phyloP scores from a whole-genome alignment of 2,329 filamentous ascomycete genomes.

The Chaetoscypha palmicola region DNA sequence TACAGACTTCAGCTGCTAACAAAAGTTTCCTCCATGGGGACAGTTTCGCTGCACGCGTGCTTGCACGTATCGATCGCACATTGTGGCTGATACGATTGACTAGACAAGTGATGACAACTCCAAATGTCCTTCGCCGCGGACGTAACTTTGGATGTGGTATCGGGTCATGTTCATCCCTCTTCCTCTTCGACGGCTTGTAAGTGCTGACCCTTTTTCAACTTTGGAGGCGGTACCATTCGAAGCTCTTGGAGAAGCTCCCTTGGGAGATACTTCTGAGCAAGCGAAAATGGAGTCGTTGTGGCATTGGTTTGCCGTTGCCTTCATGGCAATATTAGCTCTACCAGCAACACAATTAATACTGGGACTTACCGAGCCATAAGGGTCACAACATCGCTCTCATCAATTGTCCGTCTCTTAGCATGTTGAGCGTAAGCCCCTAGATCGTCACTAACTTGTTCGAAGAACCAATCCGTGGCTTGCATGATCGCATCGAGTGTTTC shows the following conservation, averaged over 20 bases:
- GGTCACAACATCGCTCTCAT: constrained; percentile 74
- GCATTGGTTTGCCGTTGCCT: constrained; percentile 72
- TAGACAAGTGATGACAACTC: background rate
- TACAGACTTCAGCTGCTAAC: too few relatives aligned
- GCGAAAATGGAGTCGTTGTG: constrained; percentile 69
- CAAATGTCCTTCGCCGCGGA: too few relatives aligned
- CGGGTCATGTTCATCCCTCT: constrained; percentile 19
- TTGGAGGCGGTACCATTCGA: constrained; percentile 57
- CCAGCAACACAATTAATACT: too few relatives aligned
- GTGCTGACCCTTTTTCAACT: constrained; percentile 35
- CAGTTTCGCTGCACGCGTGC: too few relatives aligned
- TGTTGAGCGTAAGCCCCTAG: constrained; percentile 73
- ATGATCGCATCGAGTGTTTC: constrained; percentile 69
- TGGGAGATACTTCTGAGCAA: constrained; percentile 77
- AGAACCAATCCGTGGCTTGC: constrained; percentile 84
- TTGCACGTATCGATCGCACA: too few relatives aligned
- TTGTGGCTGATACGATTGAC: background rate
- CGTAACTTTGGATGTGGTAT: too few relatives aligned
- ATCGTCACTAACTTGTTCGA: constrained; percentile 79
- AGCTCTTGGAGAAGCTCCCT: constrained; percentile 77
- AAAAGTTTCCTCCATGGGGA: too few relatives aligned
- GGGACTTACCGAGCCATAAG: constrained; percentile 78
- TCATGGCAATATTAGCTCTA: constrained; percentile 32
- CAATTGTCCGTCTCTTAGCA: constrained; percentile 75
- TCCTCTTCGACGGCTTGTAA: constrained; percentile 36